phyloP scores from a whole-genome alignment of 192 early-diverging fungal species.

The Coemansia sp. region DNA sequence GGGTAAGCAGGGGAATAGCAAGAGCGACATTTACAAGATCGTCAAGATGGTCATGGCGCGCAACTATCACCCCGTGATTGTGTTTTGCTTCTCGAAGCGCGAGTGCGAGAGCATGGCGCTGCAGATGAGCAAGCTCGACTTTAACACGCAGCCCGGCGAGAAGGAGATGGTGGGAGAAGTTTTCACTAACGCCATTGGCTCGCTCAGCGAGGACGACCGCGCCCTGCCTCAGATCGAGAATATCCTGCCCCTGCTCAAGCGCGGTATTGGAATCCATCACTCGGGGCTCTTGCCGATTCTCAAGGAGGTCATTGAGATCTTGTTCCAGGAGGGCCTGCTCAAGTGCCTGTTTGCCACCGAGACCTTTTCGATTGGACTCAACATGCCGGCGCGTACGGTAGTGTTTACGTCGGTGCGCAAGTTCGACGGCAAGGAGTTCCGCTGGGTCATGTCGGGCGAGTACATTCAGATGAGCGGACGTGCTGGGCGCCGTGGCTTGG shows the following conservation, averaged over 20 bases:
- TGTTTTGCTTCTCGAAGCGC: conserved; percentile 92
- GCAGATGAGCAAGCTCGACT: conserved; percentile 89
- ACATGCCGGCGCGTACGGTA: conserved; percentile 99
- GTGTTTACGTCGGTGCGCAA: conserved; percentile 94
- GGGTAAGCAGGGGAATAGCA: conserved; percentile 56
- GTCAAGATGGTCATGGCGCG: conserved; percentile 94
- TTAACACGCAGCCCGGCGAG: conserved; percentile 78
- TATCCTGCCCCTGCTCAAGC: conserved; percentile 84
- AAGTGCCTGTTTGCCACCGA: conserved; percentile 99
- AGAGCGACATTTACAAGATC: conserved; percentile 89
- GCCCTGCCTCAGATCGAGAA: conserved; percentile 89
- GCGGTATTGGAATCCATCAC: conserved; percentile 97
- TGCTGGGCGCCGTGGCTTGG: conserved; percentile 94
- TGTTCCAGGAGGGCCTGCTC: conserved; percentile 95
- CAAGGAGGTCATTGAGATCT: conserved; percentile 96
- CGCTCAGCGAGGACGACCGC: conserved; percentile 87
- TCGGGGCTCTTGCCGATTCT: conserved; percentile 93
- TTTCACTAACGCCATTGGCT: conserved; percentile 83
- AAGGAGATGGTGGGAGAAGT: conserved; percentile 81
- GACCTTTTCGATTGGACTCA: conserved; percentile 98
- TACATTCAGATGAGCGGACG: conserved; percentile 99
- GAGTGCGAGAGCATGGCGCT: conserved; percentile 92
- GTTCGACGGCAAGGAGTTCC: conserved; percentile 84
- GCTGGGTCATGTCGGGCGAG: conserved; percentile 89
- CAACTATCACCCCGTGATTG: conserved; percentile 98